Evolutionary conservation across 2,329 filamentous ascomycete species (phyloP), one percentile per base, ranked within the genome.

Genomic region (Trichoderma atrobrunneum): DNA sequence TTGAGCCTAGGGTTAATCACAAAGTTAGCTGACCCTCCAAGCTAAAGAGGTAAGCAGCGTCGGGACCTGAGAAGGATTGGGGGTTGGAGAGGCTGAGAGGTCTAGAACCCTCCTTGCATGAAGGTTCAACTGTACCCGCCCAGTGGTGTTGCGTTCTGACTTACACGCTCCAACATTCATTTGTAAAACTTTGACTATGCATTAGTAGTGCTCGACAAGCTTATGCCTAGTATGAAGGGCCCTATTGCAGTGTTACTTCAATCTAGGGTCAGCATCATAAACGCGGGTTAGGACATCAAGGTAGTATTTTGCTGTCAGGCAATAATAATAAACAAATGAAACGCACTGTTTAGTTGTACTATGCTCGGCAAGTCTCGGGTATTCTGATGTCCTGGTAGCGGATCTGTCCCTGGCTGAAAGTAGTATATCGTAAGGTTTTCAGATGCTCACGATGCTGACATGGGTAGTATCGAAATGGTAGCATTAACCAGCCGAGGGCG

Each of bases 11-110:
- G 43, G 28, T 36, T 18, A 34, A 32, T 16, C 48, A 26, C 34
- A 67, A 59, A 30, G 21, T 24, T 32, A 67, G 34, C 14, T 30
- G 21, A 11, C 30, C 21, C 16, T 16, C 30, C 16, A 11, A 11
- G n/a, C 21, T 5, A 26, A n/a, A n/a, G 39, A 43, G 48, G 48
- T 34, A 30, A 30, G 54, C 48, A 66, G 39, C 18, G 11, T 67
- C 64, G 64, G 51, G 51, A 43, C 8, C 64, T 36, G 64, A 59
- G 64, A 43, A 51, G 66, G 66, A 48, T 69, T 48, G 66, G 28
- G 26, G 34, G 36, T 43, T 26, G 36, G 26, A 51, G 56, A 59
- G 36, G 36, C 54, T 61, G 57, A 51, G 65, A 68, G 65, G 30
- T 54, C 67, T 48, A 62, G 67, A 70, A 70, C 57, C 34, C 43